These are phyloP conservation scores for Anthostomella pinea DNA, from an alignment of 2,329 filamentous ascomycete species.

Conservation along the genomic window DNA sequence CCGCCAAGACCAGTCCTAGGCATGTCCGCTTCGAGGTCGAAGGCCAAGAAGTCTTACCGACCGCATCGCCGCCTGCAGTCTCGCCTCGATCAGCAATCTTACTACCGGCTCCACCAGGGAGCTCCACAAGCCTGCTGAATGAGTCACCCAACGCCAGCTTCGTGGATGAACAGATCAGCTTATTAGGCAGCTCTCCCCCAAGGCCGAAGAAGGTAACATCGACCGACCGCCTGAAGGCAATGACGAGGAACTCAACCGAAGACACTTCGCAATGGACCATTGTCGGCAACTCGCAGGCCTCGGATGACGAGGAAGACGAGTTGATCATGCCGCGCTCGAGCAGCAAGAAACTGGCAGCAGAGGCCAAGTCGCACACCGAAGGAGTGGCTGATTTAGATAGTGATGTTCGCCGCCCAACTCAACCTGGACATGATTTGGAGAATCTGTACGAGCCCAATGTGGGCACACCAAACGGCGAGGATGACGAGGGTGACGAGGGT, in stretches of 20 bases:
- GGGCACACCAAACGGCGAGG: too few species aligned
- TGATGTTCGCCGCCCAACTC: slow-evolving; percentile 6
- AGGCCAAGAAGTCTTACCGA: slow-evolving; percentile 59
- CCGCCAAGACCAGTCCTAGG: slow-evolving; percentile 53
- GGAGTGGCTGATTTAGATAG: slow-evolving; percentile 15
- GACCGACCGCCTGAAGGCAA: slow-evolving; percentile 50
- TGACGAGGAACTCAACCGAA: slow-evolving; percentile 51
- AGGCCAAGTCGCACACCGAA: slow-evolving; percentile 7
- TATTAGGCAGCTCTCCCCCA: slow-evolving; percentile 33
- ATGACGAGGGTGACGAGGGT: slow-evolving; percentile 14
- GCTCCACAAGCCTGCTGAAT: slow-evolving; percentile 14
- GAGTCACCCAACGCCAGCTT: slow-evolving; percentile 23
- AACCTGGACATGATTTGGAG: not conserved
- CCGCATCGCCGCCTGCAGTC: slow-evolving; percentile 52
- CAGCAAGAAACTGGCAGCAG: slow-evolving; percentile 6
- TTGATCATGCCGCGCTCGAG: slow-evolving; percentile 27
- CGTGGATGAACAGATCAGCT: slow-evolving; percentile 32
- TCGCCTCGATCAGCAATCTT: slow-evolving; percentile 26
- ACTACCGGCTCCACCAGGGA: slow-evolving; percentile 26
- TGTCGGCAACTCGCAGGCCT: slow-evolving; percentile 32
- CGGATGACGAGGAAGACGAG: slow-evolving; percentile 31
- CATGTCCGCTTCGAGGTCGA: slow-evolving; percentile 62
- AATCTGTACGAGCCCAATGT: too few species aligned
- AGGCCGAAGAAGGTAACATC: slow-evolving; percentile 54
- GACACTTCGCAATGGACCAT: slow-evolving; percentile 52